Conservation (phyloP, 495 filamentous ascomycete genomes). For the Letharia columbiana region DNA sequence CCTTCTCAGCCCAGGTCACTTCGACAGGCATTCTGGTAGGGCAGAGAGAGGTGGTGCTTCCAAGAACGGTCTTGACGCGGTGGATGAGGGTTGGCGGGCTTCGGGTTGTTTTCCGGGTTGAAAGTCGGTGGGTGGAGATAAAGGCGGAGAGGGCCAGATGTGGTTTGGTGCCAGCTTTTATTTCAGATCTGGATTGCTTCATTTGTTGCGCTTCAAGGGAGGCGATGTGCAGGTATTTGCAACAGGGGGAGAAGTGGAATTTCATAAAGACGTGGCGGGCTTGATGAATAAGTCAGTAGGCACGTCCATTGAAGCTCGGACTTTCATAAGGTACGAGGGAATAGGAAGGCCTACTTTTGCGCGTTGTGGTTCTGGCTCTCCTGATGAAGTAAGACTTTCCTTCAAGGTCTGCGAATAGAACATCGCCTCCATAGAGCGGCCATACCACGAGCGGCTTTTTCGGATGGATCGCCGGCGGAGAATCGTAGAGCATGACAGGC, state of each 20-base stretch:
- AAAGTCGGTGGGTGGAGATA: conserved; percentile 18
- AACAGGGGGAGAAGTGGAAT: conserved; percentile 12
- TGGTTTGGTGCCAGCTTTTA: neutral
- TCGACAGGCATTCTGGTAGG: conserved; percentile 1
- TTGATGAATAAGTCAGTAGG: neutral
- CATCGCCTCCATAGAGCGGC: conserved; percentile 13
- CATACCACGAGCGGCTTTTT: conserved; percentile 11
- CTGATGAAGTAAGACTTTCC: conserved; percentile 16
- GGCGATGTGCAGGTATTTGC: conserved; percentile 15
- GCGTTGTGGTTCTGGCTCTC: neutral
- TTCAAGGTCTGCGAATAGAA: conserved; percentile 12
- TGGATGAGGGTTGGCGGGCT: conserved; percentile 16
- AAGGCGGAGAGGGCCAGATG: conserved; percentile 4
- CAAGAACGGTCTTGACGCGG: conserved; percentile 14
- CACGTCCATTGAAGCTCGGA: neutral
- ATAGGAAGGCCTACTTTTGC: conserved; percentile 1
- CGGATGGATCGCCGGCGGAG: conserved; percentile 16
- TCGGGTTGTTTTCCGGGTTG: conserved; percentile 13
- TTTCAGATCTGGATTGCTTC: neutral
- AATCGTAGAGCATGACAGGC: conserved; percentile 1
- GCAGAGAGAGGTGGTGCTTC: neutral
- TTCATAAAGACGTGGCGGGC: conserved; percentile 16
- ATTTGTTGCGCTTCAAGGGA: conserved; percentile 12
- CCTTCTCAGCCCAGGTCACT: conserved; percentile 12
- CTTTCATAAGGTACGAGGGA: neutral